phyloP scores from a whole-genome alignment of 768 basidiomycete genomes.

The Paxillus rubicundulus region DNA sequence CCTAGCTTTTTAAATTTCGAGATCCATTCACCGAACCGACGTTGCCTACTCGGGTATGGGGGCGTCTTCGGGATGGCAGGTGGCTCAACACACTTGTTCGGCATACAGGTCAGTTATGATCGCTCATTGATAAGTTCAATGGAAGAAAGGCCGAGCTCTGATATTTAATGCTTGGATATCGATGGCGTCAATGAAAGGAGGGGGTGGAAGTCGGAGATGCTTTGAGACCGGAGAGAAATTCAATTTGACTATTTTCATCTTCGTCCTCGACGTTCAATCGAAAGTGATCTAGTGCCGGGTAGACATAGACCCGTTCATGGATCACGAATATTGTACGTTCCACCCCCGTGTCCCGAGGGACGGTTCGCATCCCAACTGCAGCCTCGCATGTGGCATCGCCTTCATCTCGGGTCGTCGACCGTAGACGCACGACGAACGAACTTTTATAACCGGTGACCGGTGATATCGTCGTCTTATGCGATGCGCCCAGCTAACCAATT shows the following conservation, averaged over 20 bases:
- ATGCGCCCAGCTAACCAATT: slow-evolving; percentile 17
- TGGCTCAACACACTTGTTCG: slow-evolving; percentile 21
- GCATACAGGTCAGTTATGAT: slow-evolving; percentile 8
- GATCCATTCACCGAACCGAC: slow-evolving; percentile 54
- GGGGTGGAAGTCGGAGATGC: slow-evolving; percentile 6
- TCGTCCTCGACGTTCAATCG: slow-evolving; percentile 13
- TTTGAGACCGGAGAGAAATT: slow-evolving; percentile 14
- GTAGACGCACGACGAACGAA: slow-evolving; percentile 26
- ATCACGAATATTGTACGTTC: neutral
- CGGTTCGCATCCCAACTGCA: slow-evolving; percentile 5
- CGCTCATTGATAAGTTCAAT: neutral
- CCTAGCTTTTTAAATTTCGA: neutral
- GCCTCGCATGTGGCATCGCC: slow-evolving; percentile 1
- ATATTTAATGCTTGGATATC: neutral
- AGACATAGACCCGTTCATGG: slow-evolving; percentile 6
- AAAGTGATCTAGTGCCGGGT: neutral
- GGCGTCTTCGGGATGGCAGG: slow-evolving; percentile 28
- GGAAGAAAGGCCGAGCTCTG: neutral
- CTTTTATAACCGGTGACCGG: slow-evolving; percentile 6
- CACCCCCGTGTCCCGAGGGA: neutral
- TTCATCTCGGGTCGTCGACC: slow-evolving; percentile 16
- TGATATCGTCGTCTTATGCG: slow-evolving; percentile 17
- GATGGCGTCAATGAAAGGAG: slow-evolving; percentile 5
- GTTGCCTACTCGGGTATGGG: slow-evolving; percentile 37
- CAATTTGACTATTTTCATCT: slow-evolving; percentile 9